Conservation (phyloP, 495 filamentous ascomycete species). For the Cenococcum geophilum region DNA sequence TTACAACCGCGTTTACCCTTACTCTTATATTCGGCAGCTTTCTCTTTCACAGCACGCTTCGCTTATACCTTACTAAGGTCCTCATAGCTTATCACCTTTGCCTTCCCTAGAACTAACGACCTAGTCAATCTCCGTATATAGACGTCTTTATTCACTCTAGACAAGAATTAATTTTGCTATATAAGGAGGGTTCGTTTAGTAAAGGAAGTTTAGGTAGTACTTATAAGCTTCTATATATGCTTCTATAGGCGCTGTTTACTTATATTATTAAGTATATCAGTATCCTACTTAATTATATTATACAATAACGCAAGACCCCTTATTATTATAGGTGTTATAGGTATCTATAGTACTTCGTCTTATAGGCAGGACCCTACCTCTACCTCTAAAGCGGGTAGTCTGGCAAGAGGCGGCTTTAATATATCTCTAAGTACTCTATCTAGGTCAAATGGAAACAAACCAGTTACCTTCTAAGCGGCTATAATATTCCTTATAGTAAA, state of each 20-base stretch:
- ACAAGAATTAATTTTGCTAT: no score
- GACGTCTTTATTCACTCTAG: no score
- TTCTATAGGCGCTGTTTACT: conserved; percentile 6
- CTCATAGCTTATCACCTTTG: no score
- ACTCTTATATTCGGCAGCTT: no score
- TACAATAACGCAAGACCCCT: conserved; percentile 11
- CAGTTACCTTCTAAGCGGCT: conserved; percentile 3
- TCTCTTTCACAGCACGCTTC: no score
- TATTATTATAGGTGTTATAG: conserved; percentile 5
- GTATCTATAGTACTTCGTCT: conserved; percentile 6
- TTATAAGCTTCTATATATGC: conserved; percentile 13
- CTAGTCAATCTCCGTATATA: no score
- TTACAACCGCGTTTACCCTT: no score
- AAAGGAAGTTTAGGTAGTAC: conserved; percentile 15
- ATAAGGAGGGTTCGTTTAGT: conserved; percentile 3
- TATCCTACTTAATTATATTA: conserved; percentile 3
- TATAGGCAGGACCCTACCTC: neutral
- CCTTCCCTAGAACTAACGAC: no score
- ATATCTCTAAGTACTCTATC: conserved; percentile 6
- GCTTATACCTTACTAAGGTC: no score
- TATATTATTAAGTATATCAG: conserved; percentile 4
- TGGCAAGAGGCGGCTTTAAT: neutral
- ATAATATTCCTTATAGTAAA: conserved; percentile 8
- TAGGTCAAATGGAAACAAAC: conserved; percentile 3
- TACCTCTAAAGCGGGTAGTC: neutral